These are phyloP conservation scores for Mycosphaerella sp. DNA, from an alignment of 2,329 filamentous ascomycete species.

Conservation along the genomic window DNA sequence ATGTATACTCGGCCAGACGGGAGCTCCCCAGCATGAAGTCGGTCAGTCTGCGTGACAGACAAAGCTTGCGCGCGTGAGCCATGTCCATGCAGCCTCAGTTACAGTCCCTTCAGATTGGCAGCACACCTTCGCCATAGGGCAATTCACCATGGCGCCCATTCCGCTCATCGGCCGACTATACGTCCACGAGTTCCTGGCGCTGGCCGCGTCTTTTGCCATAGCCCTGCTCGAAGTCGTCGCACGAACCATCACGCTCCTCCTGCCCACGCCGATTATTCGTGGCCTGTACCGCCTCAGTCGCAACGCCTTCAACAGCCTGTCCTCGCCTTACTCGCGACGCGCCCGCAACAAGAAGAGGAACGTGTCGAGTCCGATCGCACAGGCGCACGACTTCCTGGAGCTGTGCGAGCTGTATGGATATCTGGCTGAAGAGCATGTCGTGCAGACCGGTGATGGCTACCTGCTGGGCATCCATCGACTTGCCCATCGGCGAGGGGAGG, in stretches of 20 bases:
- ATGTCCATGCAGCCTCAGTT: too few relatives aligned
- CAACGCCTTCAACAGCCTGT: constrained; percentile 71
- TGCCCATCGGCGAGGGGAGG: constrained; percentile 75
- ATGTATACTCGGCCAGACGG: background rate
- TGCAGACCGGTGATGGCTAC: constrained; percentile 91
- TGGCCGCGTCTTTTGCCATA: constrained; percentile 75
- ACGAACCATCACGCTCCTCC: constrained; percentile 75
- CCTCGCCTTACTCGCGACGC: constrained; percentile 61
- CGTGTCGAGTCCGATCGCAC: constrained; percentile 56
- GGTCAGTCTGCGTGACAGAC: background rate
- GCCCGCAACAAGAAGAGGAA: constrained; percentile 60
- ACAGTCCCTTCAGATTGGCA: too few relatives aligned
- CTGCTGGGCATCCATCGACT: constrained; percentile 83
- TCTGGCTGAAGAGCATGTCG: constrained; percentile 90
- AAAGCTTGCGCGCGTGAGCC: background rate
- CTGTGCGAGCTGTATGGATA: constrained; percentile 90
- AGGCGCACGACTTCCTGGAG: constrained; percentile 87
- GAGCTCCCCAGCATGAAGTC: background rate
- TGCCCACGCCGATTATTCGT: constrained; percentile 73
- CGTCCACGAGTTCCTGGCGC: constrained; percentile 72
- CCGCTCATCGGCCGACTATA: constrained; percentile 57
- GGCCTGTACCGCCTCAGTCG: constrained; percentile 79
- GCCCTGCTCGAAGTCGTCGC: constrained; percentile 77
- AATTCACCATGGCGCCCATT: constrained; percentile 47
- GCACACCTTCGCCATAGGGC: too few relatives aligned